phyloP scores from a whole-genome alignment of 352 stramenopile genomes.

The Phytophthora hibernalis region DNA sequence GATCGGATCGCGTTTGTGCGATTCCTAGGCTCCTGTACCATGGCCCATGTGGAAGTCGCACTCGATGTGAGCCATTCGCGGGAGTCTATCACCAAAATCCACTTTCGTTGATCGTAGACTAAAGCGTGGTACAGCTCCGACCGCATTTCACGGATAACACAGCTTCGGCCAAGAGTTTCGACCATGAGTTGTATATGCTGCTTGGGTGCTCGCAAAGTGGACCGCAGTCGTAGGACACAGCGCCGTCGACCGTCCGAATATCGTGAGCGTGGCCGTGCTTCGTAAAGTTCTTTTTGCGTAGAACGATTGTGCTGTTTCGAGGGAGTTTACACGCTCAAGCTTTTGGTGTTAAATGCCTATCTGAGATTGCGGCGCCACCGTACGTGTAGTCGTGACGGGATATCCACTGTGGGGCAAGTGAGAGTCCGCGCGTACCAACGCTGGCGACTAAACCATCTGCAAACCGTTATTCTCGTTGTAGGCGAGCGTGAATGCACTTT shows the following conservation, averaged over 20 bases:
- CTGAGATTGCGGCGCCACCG: neutral
- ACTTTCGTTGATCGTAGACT: constrained; percentile 9
- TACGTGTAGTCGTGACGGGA: neutral
- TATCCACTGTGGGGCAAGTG: neutral
- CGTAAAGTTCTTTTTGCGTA: neutral
- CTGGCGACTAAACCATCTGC: constrained; percentile 4
- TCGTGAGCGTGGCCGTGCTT: neutral
- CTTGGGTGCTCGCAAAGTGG: constrained; percentile 2
- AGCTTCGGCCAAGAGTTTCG: neutral
- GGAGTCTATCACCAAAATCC: constrained; percentile 17
- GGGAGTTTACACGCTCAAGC: neutral
- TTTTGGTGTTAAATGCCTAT: neutral
- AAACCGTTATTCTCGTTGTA: neutral
- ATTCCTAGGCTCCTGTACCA: constrained; percentile 7
- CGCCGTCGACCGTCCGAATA: constrained; percentile 7
- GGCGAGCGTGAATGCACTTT: neutral
- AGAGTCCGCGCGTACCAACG: constrained; percentile 8
- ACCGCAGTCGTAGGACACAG: constrained; percentile 9
- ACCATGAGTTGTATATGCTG: neutral
- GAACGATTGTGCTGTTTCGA: neutral
- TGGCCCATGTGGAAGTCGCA: constrained; percentile 4
- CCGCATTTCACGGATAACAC: neutral
- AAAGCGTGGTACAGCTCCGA: neutral
- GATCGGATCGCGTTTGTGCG: neutral
- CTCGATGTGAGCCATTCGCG: constrained; percentile 16